These are phyloP conservation scores for Knufia petricola DNA, from an alignment of 2,329 filamentous ascomycete genomes.

Conservation along the genomic window DNA sequence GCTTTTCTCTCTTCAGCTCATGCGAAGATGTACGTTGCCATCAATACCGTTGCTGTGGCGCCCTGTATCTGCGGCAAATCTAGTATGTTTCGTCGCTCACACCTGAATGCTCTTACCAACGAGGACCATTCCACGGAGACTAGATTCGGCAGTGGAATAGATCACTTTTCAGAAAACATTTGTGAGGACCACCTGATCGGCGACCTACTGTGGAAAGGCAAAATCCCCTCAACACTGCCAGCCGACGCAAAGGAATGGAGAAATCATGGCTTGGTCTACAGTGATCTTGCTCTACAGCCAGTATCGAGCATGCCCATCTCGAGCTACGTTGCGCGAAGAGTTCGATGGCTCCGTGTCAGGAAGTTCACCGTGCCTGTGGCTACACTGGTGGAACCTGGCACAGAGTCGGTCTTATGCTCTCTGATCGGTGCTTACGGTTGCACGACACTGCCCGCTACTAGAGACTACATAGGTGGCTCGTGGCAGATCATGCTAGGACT, in stretches of 20 bases:
- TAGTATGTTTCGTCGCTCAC: conserved; percentile 93
- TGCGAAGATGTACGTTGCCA: conserved; percentile 95
- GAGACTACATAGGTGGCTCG: conserved; percentile 48
- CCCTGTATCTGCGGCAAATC: conserved; percentile 95
- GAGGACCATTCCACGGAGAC: conserved; percentile 36
- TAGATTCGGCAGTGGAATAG: conserved; percentile 50
- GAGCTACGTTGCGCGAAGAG: conserved; percentile 69
- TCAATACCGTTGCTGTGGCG: conserved; percentile 83
- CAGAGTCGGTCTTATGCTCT: conserved; percentile 78
- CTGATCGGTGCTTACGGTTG: conserved; percentile 68
- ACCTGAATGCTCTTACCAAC: conserved; percentile 63
- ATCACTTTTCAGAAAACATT: conserved; percentile 91
- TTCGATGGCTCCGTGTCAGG: conserved; percentile 82
- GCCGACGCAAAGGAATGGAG: conserved; percentile 28
- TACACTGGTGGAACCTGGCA: conserved; percentile 84
- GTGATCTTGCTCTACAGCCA: conserved; percentile 83
- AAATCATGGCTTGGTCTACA: conserved; percentile 76
- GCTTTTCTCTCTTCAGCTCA: conserved; percentile 89
- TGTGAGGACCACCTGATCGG: conserved; percentile 97
- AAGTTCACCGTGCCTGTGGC: conserved; percentile 89
- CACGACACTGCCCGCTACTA: conserved; percentile 53
- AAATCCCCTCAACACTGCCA: conserved; percentile 33
- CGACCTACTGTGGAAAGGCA: conserved; percentile 74
- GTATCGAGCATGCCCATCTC: conserved; percentile 68
- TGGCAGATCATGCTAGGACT: conserved; percentile 57